Conservation (phyloP, 2,329 filamentous ascomycete genomes). For the Phaeosphaeriaceae sp. region DNA sequence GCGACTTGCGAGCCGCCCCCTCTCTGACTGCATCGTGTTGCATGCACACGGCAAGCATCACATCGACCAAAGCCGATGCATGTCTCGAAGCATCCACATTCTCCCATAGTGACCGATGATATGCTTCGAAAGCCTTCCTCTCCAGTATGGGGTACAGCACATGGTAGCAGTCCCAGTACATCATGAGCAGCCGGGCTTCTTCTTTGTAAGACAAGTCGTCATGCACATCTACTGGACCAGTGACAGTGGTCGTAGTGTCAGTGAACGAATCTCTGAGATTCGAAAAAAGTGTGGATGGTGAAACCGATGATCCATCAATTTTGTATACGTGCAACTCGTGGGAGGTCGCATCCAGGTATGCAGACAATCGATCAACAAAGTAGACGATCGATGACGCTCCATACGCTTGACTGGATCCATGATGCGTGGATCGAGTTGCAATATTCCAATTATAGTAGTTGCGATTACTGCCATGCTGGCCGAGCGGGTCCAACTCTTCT, state of each 20-base stretch:
- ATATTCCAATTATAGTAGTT: slow-evolving; percentile 47
- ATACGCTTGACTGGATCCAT: slow-evolving; percentile 52
- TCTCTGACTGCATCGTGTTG: slow-evolving; percentile 53
- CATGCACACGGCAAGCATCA: slow-evolving; percentile 60
- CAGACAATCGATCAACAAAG: slow-evolving; percentile 54
- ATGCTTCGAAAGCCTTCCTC: slow-evolving; percentile 53
- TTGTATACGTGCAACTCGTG: slow-evolving; percentile 37
- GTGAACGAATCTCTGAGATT: background rate
- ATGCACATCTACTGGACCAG: slow-evolving; percentile 8
- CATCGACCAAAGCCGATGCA: slow-evolving; percentile 60
- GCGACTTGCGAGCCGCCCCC: background rate
- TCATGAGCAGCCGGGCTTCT: slow-evolving; percentile 56
- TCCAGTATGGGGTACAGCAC: slow-evolving; percentile 53
- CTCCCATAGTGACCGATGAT: slow-evolving; percentile 46
- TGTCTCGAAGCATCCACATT: slow-evolving; percentile 39
- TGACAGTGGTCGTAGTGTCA: background rate
- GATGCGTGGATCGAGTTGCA: slow-evolving; percentile 48
- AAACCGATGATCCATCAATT: background rate
- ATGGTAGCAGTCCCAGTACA: slow-evolving; percentile 60
- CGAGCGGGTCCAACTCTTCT: slow-evolving; percentile 18
- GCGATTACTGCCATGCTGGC: slow-evolving; percentile 24
- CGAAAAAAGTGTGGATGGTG: background rate
- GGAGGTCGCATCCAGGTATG: slow-evolving; percentile 44
- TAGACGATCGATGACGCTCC: slow-evolving; percentile 56
- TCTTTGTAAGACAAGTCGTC: slow-evolving; percentile 49